Evolutionary conservation across 257 asterid genomes (phyloP), one percentile per base, ranked within the genome.

Genomic region (Verbascum thapsus): DNA sequence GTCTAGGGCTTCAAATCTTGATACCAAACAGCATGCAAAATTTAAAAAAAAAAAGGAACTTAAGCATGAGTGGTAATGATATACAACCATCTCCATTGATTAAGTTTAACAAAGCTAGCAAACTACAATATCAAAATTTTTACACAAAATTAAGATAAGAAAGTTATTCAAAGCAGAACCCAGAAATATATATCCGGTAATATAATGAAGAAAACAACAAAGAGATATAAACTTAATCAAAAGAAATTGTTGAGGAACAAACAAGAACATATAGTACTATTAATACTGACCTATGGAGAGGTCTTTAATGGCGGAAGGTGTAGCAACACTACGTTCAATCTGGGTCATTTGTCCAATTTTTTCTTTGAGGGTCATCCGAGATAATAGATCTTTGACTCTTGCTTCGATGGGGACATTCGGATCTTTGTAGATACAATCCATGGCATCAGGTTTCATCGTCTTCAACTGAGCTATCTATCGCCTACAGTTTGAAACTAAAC

Each of bases 271-370:
- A n/a, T n/a, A 6, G 10, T 18, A 11, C 1, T 6, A 49, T 42
- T 35, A 1, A 43, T 17, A 42, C 49, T 61, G 64, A 77, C 90
- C 94, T 71, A 83, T 78, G 48, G 68, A 66, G 65, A 80, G 89
- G 85, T 81, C 80, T 71, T 61, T 76, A 45, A 86, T 58, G 74
- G 59, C 73, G 53, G 82, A 78, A 66, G 84, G 85, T 56, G 89
- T 67, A 64, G 83, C 91, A 67, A 83, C 87, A 43, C 64, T 35
- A 65, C 91, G 84, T 61, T 88, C 96, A 39, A 88, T 83, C 74
- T 88, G 96, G 35, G 88, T 74, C 89, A 88, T 88, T 56, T 88
- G 94, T 9, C 89, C 94, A 51, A 85, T 71, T 63, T 88, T 88
- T 77, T 88, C 96, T 37, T 69, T 57, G 12, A 85, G 77, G 12